Base-by-base conservation (phyloP, 805 yeast species). In the Spathaspora sp. region DNA sequence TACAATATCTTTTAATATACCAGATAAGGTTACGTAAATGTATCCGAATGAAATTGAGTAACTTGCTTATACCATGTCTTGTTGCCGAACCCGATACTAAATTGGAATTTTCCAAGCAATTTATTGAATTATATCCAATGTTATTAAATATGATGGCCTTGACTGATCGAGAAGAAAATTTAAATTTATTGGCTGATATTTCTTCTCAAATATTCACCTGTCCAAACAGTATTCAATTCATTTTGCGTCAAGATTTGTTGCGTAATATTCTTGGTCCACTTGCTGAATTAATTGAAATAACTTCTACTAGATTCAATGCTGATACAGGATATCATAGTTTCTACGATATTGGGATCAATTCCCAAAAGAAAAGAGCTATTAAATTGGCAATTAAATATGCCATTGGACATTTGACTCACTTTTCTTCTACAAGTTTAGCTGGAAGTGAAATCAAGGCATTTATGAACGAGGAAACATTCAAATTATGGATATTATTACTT, bases 11-110 rank as follows among this genome's bases (percentile, higher is more conserved):
- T 19, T 65, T 86, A 38, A 76, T 73, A 52, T 79, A 85, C 52
- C 88, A 87, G 54, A 73, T 80, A 39, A 72, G 94, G 56, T 77
- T 78, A 32, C 73, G 83, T 68, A 83, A 84, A 52, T 56, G 59
- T 3, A 59, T 78, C 7, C 75, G 94, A 60, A 74, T 71, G 44
- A 62, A 63, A 7, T 50, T 87, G 16, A 77, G 79, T 46, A 69
- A 74, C 26, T 61, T 82, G 1, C 55, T 86, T 2, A 69, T 85
- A 9, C 83, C 90, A 0, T 73, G 82, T 0, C 63, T 86, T 26
- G 72, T 87, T 1, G 73, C 84, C 0, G 81, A 82, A 44, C 55
- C 74, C 2, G 60, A 63, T 0, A 73, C 67, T 54, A 85, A 87
- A 57, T 65, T 70, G 0, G 54, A 65, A 12, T 80, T 85, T 51